phyloP scores from a whole-genome alignment of 1,284 basidiomycete species.

The Caloboletus inedulis region DNA sequence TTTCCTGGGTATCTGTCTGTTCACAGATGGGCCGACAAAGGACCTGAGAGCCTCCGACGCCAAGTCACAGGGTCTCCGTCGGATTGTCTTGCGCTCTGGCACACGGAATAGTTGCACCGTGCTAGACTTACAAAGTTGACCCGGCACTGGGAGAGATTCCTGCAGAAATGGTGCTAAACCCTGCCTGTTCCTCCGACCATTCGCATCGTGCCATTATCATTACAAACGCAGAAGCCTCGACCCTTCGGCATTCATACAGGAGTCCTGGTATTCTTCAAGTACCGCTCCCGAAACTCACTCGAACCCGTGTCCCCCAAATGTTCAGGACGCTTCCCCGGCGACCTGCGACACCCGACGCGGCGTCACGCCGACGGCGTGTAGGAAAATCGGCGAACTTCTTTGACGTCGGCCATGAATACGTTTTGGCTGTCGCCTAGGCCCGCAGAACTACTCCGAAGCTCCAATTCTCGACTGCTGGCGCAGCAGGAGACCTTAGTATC shows the following conservation, averaged over 20 bases:
- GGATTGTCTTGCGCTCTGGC: no score
- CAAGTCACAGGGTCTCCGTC: not conserved
- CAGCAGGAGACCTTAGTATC: slow-evolving; percentile 3
- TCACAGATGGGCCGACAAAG: no score
- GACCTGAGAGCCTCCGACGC: no score
- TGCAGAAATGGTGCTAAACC: slow-evolving; percentile 33
- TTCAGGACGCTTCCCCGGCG: not conserved
- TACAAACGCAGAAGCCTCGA: slow-evolving; percentile 17
- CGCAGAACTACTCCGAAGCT: not conserved
- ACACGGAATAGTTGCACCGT: slow-evolving; percentile 9
- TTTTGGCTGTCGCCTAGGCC: slow-evolving; percentile 27
- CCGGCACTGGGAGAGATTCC: slow-evolving; percentile 34
- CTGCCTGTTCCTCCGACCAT: not conserved
- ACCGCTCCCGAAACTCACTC: not conserved
- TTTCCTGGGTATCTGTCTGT: no score
- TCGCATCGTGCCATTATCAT: slow-evolving; percentile 11
- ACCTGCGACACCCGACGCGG: slow-evolving; percentile 3
- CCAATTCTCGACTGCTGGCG: slow-evolving; percentile 1
- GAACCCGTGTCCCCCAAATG: not conserved
- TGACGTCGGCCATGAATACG: slow-evolving; percentile 51
- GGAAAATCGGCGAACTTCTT: slow-evolving; percentile 58
- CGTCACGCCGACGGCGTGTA: slow-evolving; percentile 20
- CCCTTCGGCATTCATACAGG: not conserved
- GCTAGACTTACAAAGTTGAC: slow-evolving; percentile 35
- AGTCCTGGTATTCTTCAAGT: not conserved